Base-by-base conservation (phyloP, 768 basidiomycete species). In the Arthromyces matolae region DNA sequence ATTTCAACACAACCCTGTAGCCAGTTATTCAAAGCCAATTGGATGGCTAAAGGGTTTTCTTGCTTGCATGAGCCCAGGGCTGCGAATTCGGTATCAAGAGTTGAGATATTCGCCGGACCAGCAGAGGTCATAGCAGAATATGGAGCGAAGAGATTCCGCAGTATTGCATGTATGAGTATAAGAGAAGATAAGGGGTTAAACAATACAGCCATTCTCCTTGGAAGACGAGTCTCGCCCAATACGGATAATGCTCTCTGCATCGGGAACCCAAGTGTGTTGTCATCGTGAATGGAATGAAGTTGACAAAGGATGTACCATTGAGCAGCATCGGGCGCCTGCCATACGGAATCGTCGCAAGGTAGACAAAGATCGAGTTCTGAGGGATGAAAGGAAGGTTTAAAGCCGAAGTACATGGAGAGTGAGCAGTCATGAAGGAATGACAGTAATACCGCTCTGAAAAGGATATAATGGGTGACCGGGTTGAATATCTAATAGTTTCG, bases 21-120 rank as follows among this genome's bases (percentile, higher is more conserved):
- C 81, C 81, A 83, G 55, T 76, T 78, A 56, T 82, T 78, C 28
- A 84, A 67, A 22, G 74, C 71, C 54, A 70, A 72, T 56, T 81
- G 79, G 27, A 75, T 64, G 10, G 65, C 55, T 56, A 71, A 49
- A 31, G 48, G 27, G 28, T 59, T 39, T 31, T 7, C 8, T 14
- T 9, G 9, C 2, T 51, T 46, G 8, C 42, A 14, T 37, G 9
- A 18, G 44, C 2, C 24, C 16, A 13, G 20, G 29, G 12, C 32
- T 8, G 14, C 24, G 39, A 20, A 51, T n/a, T 5, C 49, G 34
- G n/a, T n/a, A n/a, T n/a, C n/a, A 23, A 27, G 24, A 28, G 37
- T 3, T 14, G 14, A 14, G 29, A n/a, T n/a, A n/a, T n/a, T n/a
- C n/a, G 31, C 31, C 9, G 4, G 1, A 32, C 51, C 55, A n/a